Percentiles rank a stretch among this genome's conserved stretches.
These are phyloP conservation scores for Gossypium thurberi DNA, from an alignment of 345 rosid genomes.

Conservation along the genomic window DNA sequence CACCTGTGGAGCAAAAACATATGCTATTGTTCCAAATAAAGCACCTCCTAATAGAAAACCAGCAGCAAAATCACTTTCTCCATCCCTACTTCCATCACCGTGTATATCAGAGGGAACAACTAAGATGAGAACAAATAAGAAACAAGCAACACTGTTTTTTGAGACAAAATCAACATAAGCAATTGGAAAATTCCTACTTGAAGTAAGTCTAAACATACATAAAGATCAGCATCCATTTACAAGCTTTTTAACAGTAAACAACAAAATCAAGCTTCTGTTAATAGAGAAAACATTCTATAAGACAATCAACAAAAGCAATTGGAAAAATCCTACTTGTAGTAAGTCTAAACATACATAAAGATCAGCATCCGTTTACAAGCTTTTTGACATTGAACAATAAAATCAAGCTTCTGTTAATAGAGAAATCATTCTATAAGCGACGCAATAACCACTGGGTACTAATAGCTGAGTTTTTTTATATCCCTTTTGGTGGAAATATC, in stretches of 20 bases:
- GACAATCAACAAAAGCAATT: not conserved
- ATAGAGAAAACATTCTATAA: not conserved
- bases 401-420: not conserved
- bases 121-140: not conserved
- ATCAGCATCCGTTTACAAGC: not conserved
- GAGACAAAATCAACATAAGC: not conserved
- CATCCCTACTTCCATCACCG: constrained; percentile 54
- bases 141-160: not conserved
- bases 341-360: not conserved
- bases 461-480: not conserved
- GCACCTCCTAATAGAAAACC: constrained; percentile 93
- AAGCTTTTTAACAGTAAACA: not conserved
- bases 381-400: not conserved
- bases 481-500: not conserved
- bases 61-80: constrained; percentile 67
- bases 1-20: constrained; percentile 64
- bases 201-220: not conserved
- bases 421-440: not conserved
- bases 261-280: not conserved
- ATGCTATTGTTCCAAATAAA: constrained; percentile 67
- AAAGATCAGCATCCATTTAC: not conserved
- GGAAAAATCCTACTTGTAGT: not conserved
- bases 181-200: not conserved
- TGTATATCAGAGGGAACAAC: not conserved
- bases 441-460: not conserved